Evolutionary conservation across 352 stramenopile genomes (phyloP).

Genomic region (Pythium apleroticum): DNA sequence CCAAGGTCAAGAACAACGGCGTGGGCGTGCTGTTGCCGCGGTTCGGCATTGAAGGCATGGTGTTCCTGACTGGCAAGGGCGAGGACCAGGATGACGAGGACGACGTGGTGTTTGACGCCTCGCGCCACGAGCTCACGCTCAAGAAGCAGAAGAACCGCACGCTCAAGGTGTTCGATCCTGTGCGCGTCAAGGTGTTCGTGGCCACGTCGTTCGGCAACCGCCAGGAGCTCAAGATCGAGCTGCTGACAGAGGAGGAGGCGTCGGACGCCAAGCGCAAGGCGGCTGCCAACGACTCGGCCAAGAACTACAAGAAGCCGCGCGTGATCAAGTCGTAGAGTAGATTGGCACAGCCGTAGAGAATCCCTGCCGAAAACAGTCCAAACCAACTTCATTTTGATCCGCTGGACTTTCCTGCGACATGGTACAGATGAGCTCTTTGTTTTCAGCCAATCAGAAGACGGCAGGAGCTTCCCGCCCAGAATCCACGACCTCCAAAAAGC

Average conservation of each 20-base stretch:
- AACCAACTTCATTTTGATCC: neutral
- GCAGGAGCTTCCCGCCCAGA: neutral
- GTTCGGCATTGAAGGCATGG: conserved; percentile 98
- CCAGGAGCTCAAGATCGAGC: conserved; percentile 84
- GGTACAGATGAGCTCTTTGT: neutral
- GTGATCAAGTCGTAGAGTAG: neutral
- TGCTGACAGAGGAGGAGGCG: conserved; percentile 37
- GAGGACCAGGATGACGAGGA: conserved; percentile 60
- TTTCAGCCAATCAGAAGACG: neutral
- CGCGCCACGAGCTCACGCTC: conserved; percentile 57
- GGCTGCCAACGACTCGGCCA: neutral
- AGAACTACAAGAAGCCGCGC: conserved; percentile 20
- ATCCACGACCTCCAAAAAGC: neutral
- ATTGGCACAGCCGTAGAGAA: neutral
- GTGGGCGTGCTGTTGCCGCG: conserved; percentile 96
- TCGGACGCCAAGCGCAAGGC: conserved; percentile 19
- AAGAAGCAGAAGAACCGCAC: conserved; percentile 47
- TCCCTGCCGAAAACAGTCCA: neutral
- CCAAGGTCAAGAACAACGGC: conserved; percentile 94
- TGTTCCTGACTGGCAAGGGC: conserved; percentile 84
- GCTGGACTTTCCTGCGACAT: neutral
- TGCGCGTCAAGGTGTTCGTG: conserved; percentile 81
- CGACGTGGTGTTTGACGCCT: conserved; percentile 53
- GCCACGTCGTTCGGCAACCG: conserved; percentile 75
- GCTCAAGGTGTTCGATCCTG: conserved; percentile 80